phyloP scores from a whole-genome alignment of 2,329 filamentous ascomycete species.

The Neofusicoccum parvum region DNA sequence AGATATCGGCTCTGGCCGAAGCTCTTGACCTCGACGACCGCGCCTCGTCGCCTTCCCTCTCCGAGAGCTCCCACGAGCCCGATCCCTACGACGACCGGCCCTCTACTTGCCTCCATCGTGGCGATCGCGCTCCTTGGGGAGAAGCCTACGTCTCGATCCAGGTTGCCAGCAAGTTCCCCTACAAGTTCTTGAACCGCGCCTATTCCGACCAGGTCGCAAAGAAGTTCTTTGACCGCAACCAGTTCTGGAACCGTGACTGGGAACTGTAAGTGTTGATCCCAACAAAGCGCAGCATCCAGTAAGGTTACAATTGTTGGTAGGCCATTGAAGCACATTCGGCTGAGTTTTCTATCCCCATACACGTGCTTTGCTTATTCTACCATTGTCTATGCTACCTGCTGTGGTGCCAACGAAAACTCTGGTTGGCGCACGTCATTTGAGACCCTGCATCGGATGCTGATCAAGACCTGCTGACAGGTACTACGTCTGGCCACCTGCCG shows the following conservation, averaged over 20 bases:
- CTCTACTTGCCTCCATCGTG: background rate
- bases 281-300: background rate
- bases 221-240: slow-evolving; percentile 58
- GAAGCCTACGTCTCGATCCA: slow-evolving; percentile 43
- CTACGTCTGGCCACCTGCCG: slow-evolving; percentile 61
- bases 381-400: too few relatives aligned
- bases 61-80: slow-evolving; percentile 9
- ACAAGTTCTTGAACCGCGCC: slow-evolving; percentile 58
- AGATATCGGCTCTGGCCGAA: background rate
- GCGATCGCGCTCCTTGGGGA: slow-evolving; percentile 9
- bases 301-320: too few relatives aligned
- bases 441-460: background rate
- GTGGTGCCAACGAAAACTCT: too few relatives aligned
- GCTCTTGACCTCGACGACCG: background rate
- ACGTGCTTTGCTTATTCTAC: too few relatives aligned
- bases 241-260: slow-evolving; percentile 68
- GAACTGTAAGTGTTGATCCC: slow-evolving; percentile 66
- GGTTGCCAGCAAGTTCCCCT: slow-evolving; percentile 60
- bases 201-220: slow-evolving; percentile 52
- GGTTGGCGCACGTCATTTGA: background rate
- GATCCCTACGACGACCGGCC: background rate
- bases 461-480: slow-evolving; percentile 52
- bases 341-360: too few relatives aligned
- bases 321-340: too few relatives aligned
- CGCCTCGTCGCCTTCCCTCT: background rate